Conservation (phyloP, 192 early-diverging fungal species). For the Irineochytrium annulatum region DNA sequence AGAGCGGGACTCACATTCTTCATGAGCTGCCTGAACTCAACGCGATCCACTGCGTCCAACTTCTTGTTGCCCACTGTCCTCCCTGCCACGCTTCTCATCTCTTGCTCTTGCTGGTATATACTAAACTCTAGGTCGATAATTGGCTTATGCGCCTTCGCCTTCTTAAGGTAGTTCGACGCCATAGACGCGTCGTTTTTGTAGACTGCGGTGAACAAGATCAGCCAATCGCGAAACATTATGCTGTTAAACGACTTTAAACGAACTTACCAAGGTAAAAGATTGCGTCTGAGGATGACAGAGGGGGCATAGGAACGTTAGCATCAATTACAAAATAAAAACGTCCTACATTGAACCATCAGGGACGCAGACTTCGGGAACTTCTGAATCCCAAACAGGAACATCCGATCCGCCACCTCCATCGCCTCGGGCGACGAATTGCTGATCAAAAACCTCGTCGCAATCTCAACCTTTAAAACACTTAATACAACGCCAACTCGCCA, state of each 20-base stretch:
- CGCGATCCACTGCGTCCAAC: constrained; percentile 23
- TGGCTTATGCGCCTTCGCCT: constrained; percentile 11
- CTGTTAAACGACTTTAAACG: too few relatives aligned
- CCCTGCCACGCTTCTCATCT: constrained; percentile 17
- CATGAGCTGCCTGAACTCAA: constrained; percentile 26
- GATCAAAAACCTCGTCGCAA: constrained; percentile 24
- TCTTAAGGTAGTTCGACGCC: constrained; percentile 23
- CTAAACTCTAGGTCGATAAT: constrained; percentile 25
- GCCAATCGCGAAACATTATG: too few relatives aligned
- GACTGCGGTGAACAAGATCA: too few relatives aligned
- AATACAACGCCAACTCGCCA: too few relatives aligned
- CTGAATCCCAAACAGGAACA: constrained; percentile 24
- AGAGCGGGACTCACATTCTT: constrained; percentile 12
- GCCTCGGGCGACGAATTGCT: constrained; percentile 5
- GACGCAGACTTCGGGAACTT: constrained; percentile 21
- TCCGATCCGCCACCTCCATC: constrained; percentile 20
- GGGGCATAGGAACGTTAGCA: background rate
- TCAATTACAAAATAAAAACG: background rate
- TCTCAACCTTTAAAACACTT: constrained; percentile 24
- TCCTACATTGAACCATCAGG: constrained; percentile 24
- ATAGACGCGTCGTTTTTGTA: constrained; percentile 24
- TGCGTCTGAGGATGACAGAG: too few relatives aligned
- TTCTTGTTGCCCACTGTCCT: constrained; percentile 26
- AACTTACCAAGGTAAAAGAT: too few relatives aligned
- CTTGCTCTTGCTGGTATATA: constrained; percentile 28